Conservation (phyloP, 495 filamentous ascomycete genomes). For the Podospora appendiculata region DNA sequence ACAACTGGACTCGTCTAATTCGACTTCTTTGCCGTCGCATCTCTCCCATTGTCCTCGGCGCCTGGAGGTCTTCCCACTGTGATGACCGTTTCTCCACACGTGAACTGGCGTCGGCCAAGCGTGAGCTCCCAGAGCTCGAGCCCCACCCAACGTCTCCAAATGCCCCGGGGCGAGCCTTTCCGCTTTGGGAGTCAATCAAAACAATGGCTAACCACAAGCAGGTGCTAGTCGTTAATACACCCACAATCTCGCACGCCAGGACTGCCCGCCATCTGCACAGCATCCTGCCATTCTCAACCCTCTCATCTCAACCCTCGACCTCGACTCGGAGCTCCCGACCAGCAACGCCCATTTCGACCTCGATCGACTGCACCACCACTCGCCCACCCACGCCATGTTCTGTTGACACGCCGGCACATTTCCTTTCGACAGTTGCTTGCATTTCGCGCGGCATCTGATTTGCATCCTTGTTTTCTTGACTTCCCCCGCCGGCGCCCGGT, state of each 20-base stretch:
- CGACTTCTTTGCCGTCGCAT: too few relatives aligned
- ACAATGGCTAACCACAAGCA: slow-evolving; percentile 18
- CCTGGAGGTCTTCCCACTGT: too few relatives aligned
- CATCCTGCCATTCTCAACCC: too few relatives aligned
- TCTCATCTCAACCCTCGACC: background rate
- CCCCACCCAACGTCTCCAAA: slow-evolving; percentile 8
- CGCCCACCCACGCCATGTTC: background rate
- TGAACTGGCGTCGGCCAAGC: slow-evolving; percentile 18
- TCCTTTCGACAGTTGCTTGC: background rate
- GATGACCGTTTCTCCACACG: slow-evolving; percentile 10
- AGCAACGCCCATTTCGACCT: background rate
- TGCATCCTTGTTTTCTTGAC: background rate
- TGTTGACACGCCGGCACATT: background rate
- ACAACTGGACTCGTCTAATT: too few relatives aligned
- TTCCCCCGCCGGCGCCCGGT: background rate
- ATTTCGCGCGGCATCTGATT: background rate
- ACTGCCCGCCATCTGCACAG: slow-evolving; percentile 5
- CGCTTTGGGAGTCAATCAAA: slow-evolving; percentile 25
- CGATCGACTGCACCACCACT: slow-evolving; percentile 2
- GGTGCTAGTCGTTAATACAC: slow-evolving; percentile 8
- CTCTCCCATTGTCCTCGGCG: too few relatives aligned
- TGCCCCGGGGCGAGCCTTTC: slow-evolving; percentile 13
- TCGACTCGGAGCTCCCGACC: slow-evolving; percentile 5
- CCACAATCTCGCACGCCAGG: slow-evolving; percentile 16
- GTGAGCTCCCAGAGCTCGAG: background rate